phyloP scores from a whole-genome alignment of 2,329 filamentous ascomycete genomes.

The Pseudocercospora vitis region DNA sequence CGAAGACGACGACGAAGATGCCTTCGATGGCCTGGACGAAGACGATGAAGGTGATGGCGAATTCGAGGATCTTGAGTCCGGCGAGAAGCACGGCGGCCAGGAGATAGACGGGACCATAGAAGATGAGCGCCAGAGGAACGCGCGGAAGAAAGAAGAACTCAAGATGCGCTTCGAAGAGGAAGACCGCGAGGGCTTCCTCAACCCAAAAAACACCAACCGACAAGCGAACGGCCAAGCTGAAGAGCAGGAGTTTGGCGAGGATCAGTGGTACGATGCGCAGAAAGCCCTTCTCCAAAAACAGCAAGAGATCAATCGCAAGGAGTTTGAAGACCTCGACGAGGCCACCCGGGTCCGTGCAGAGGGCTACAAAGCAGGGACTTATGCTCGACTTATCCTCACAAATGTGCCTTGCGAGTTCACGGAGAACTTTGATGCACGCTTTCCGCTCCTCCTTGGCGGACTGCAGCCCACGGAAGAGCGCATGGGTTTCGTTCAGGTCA shows the following conservation, averaged over 20 bases:
- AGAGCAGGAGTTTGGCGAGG: constrained; percentile 85
- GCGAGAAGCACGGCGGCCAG: constrained; percentile 53
- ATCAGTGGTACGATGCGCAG: constrained; percentile 97
- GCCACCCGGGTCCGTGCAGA: constrained; percentile 79
- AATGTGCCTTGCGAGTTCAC: constrained; percentile 90
- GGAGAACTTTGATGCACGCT: constrained; percentile 73
- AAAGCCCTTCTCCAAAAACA: constrained; percentile 95
- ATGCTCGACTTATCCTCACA: constrained; percentile 86
- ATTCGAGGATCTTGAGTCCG: constrained; percentile 83
- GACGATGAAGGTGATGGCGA: constrained; percentile 74
- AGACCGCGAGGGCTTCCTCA: constrained; percentile 92
- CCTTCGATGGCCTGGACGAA: constrained; percentile 45
- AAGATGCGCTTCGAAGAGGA: constrained; percentile 95
- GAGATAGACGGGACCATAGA: constrained; percentile 28
- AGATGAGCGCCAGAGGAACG: constrained; percentile 84
- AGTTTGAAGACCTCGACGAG: constrained; percentile 86
- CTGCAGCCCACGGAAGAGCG: constrained; percentile 90
- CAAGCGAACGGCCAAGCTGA: constrained; percentile 63
- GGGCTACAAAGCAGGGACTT: constrained; percentile 87
- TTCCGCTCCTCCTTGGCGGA: constrained; percentile 87
- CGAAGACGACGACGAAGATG: constrained; percentile 53
- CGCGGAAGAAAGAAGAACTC: constrained; percentile 88
- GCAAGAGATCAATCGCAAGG: constrained; percentile 91
- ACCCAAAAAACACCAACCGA: constrained; percentile 78
- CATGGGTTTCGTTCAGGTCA: constrained; percentile 91